Conservation (phyloP, 176 grass and related monocot species). For the Bothriochloa decipiens region DNA sequence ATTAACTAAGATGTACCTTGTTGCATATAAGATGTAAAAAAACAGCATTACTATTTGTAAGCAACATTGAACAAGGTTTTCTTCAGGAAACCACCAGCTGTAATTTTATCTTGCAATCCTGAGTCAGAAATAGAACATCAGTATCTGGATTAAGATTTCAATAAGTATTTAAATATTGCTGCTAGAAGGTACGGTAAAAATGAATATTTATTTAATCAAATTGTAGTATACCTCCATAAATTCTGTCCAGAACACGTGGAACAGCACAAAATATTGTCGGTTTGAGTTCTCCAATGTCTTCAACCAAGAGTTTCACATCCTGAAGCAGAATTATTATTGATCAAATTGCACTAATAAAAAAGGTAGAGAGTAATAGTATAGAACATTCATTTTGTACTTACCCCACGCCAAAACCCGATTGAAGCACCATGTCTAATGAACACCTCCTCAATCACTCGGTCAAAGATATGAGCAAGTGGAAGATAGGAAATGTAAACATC, state of each 20-base stretch:
- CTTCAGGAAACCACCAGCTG: conserved; percentile 77
- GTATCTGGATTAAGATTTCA: background rate
- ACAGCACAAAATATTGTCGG: conserved; percentile 94
- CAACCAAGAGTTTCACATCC: conserved; percentile 91
- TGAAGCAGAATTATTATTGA: conserved; percentile 50
- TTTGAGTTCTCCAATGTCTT: conserved; percentile 93
- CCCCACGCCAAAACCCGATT: conserved; percentile 98
- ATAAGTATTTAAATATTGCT: background rate
- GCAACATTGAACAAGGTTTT: conserved; percentile 77
- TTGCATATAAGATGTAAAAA: background rate
- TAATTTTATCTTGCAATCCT: conserved; percentile 88
- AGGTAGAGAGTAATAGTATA: background rate
- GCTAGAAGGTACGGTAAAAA: background rate
- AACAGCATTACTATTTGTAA: conserved; percentile 75
- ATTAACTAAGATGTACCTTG: conserved; percentile 14
- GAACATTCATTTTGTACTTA: conserved; percentile 39
- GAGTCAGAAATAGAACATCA: conserved; percentile 41
- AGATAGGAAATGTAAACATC: conserved; percentile 93
- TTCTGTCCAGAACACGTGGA: conserved; percentile 89
- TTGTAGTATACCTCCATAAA: conserved; percentile 80
- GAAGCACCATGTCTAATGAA: conserved; percentile 88
- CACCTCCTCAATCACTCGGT: conserved; percentile 86
- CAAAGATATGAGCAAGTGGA: conserved; percentile 96
- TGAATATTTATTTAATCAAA: conserved; percentile 4
- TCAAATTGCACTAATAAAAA: conserved; percentile 22